A percentile compares a stretch with the other conserved stretches of the same genome.
Evolutionary conservation across 139 green algal species (phyloP).

Genomic region (Chlamydomonas sp.): DNA sequence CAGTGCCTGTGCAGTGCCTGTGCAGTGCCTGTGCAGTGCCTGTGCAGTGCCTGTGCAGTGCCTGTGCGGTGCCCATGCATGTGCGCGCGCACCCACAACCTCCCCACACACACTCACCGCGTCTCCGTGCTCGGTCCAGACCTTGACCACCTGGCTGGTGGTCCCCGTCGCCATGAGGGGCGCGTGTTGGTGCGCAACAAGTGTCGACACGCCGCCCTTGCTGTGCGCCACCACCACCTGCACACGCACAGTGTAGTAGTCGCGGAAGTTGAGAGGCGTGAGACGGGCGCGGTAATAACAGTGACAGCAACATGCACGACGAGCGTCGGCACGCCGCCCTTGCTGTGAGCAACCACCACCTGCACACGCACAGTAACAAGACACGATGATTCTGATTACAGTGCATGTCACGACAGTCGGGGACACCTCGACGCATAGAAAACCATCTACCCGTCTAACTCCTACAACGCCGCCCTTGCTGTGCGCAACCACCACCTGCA

Average conservation of each 20-base stretch:
- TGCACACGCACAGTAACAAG: too few species aligned
- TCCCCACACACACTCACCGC: conserved; percentile 32
- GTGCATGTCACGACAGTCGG: too few species aligned
- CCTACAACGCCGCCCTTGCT: too few species aligned
- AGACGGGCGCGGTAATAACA: too few species aligned
- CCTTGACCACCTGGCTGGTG: conserved; percentile 67
- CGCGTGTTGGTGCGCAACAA: conserved; percentile 69
- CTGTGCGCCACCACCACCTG: conserved; percentile 63
- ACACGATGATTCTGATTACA: too few species aligned
- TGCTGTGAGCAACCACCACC: conserved; percentile 63
- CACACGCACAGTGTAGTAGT: too few species aligned
- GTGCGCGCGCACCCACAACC: neutral
- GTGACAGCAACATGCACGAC: too few species aligned
- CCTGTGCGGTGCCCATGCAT: neutral
- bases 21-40: neutral
- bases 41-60: neutral
- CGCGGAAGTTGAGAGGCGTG: too few species aligned
- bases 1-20: neutral
- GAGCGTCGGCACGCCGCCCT: conserved; percentile 61
- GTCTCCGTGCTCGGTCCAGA: conserved; percentile 55
- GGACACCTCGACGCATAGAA: too few species aligned
- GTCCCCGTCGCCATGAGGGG: conserved; percentile 72
- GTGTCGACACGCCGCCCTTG: conserved; percentile 55
- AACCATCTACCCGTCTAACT: too few species aligned
- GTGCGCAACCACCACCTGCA: too few species aligned